Conservation (phyloP, 768 basidiomycete species). For the Auricularia sp. region DNA sequence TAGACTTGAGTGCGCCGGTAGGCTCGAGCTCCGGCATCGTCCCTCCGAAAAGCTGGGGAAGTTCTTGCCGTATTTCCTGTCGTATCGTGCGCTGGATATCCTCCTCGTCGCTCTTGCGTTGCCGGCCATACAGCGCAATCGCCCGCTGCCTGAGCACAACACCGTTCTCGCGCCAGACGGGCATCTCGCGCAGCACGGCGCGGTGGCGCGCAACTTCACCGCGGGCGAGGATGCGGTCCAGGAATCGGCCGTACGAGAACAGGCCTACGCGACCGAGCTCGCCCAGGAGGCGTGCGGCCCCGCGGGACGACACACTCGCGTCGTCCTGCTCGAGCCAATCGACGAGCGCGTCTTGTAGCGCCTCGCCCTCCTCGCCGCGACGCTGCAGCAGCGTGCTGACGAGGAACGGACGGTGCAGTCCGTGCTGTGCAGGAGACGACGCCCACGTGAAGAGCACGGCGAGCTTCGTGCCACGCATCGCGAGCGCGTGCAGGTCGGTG, state of each 20-base stretch:
- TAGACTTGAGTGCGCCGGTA: neutral
- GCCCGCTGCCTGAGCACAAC: slow-evolving; percentile 61
- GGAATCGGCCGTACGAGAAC: slow-evolving; percentile 65
- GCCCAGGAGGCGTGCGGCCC: slow-evolving; percentile 60
- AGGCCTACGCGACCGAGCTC: slow-evolving; percentile 59
- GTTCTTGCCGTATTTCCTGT: slow-evolving; percentile 49
- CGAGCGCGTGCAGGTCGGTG: slow-evolving; percentile 47
- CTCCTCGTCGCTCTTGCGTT: slow-evolving; percentile 61
- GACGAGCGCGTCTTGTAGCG: slow-evolving; percentile 68
- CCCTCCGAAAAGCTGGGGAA: slow-evolving; percentile 67
- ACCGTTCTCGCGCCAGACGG: slow-evolving; percentile 47
- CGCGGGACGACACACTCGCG: slow-evolving; percentile 43
- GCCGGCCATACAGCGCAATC: slow-evolving; percentile 51
- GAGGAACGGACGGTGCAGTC: slow-evolving; percentile 69
- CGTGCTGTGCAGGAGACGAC: slow-evolving; percentile 70
- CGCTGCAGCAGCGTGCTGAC: slow-evolving; percentile 56
- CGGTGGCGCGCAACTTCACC: slow-evolving; percentile 64
- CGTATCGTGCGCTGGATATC: slow-evolving; percentile 59
- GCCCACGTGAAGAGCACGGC: slow-evolving; percentile 72
- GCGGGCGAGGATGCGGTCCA: slow-evolving; percentile 72
- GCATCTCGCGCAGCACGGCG: slow-evolving; percentile 61
- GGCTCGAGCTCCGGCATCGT: neutral
- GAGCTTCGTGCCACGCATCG: slow-evolving; percentile 56
- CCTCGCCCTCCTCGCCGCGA: slow-evolving; percentile 42
- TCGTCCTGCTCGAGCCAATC: slow-evolving; percentile 68